These are phyloP conservation scores for Pseudocercospora fijiensis DNA, from an alignment of 2,329 filamentous ascomycete species.

Conservation along the genomic window DNA sequence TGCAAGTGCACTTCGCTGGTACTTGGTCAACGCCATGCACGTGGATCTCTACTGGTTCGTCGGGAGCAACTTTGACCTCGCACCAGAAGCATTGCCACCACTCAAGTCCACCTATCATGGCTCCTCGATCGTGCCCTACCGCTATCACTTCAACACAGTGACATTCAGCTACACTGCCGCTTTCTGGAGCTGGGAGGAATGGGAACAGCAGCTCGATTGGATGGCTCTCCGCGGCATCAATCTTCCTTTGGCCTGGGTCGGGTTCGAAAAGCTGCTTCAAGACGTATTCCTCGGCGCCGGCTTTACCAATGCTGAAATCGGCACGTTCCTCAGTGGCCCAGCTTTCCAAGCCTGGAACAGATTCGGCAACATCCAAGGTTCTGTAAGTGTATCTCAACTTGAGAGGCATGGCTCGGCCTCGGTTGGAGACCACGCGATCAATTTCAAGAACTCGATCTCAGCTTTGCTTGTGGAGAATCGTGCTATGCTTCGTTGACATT, in stretches of 20 bases:
- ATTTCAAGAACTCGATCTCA: neutral
- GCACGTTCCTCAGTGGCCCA: slow-evolving; percentile 51
- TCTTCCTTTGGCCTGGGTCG: slow-evolving; percentile 54
- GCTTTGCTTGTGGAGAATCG: neutral
- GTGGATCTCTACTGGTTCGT: slow-evolving; percentile 52
- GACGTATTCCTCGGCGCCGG: slow-evolving; percentile 51
- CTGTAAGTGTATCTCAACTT: slow-evolving; percentile 17
- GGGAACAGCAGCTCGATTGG: slow-evolving; percentile 56
- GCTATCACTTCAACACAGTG: slow-evolving; percentile 56
- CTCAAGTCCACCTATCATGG: slow-evolving; percentile 41
- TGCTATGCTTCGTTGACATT: neutral
- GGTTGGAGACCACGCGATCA: neutral
- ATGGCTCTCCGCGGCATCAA: slow-evolving; percentile 54
- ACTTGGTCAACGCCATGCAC: slow-evolving; percentile 45
- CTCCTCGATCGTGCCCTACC: slow-evolving; percentile 47
- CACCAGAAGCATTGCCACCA: slow-evolving; percentile 35
- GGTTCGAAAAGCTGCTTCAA: slow-evolving; percentile 52
- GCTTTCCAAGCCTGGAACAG: slow-evolving; percentile 56
- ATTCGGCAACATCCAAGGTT: slow-evolving; percentile 56
- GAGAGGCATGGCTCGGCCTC: neutral
- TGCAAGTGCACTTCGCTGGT: slow-evolving; percentile 42
- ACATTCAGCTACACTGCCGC: slow-evolving; percentile 54
- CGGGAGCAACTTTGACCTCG: slow-evolving; percentile 44
- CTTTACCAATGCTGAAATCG: slow-evolving; percentile 47
- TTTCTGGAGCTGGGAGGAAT: slow-evolving; percentile 56